phyloP scores from a whole-genome alignment of 345 rosid species.

The Isatis tinctoria region DNA sequence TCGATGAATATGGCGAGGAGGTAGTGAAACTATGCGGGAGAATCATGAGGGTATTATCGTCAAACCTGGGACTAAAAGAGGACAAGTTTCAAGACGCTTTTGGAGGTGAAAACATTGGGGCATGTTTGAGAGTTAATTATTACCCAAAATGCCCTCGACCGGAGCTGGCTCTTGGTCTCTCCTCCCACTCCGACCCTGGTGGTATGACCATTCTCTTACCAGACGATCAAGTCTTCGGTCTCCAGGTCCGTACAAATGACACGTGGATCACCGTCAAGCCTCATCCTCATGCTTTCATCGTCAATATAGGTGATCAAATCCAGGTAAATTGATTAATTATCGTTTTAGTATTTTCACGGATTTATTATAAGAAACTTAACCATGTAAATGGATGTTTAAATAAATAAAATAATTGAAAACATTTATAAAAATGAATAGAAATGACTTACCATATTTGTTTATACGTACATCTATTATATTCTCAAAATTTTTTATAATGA shows the following conservation, averaged over 20 bases:
- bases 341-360: not conserved
- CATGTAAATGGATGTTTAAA: not conserved
- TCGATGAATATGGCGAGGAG: conserved; percentile 67
- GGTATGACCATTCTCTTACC: conserved; percentile 85
- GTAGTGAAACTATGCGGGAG: conserved; percentile 53
- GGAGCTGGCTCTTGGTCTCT: conserved; percentile 73
- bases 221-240: conserved; percentile 67
- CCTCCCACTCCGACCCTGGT: conserved; percentile 93
- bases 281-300: conserved; percentile 67
- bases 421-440: not conserved
- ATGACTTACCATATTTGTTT: not conserved
- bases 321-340: conserved; percentile 46
- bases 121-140: conserved; percentile 78
- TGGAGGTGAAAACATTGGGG: conserved; percentile 70
- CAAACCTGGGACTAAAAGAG: conserved; percentile 55
- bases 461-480: not conserved
- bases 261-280: conserved; percentile 92
- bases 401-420: not conserved
- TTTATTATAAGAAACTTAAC: not conserved
- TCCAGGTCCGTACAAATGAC: conserved; percentile 62
- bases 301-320: conserved; percentile 91
- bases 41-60: conserved; percentile 67
- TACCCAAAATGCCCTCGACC: conserved; percentile 97
- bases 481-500: too few relatives aligned
- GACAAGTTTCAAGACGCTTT: conserved; percentile 58